Evolutionary conservation across 2,329 filamentous ascomycete genomes (phyloP).

Genomic region (Clonostachys sp.): DNA sequence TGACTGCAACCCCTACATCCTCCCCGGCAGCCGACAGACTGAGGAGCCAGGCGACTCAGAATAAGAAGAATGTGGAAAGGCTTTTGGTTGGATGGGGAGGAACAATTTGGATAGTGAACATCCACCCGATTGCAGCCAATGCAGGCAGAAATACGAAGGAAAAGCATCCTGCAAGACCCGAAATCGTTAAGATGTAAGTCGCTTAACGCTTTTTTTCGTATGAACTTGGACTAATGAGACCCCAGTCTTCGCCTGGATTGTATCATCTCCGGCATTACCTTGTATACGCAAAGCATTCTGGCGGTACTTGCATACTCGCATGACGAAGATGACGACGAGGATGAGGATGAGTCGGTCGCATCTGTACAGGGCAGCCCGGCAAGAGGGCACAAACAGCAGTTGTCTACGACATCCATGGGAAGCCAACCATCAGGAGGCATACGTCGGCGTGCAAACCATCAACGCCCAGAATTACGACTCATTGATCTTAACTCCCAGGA

Average conservation of each 20-base stretch:
- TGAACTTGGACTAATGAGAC: conserved; percentile 16
- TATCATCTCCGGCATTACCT: conserved; percentile 92
- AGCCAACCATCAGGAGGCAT: conserved; percentile 62
- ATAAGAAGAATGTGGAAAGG: conserved; percentile 60
- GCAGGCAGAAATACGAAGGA: conserved; percentile 64
- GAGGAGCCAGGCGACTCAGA: conserved; percentile 42
- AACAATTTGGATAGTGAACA: conserved; percentile 92
- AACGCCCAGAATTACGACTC: conserved; percentile 83
- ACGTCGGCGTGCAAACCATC: conserved; percentile 69
- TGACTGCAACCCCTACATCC: conserved; percentile 18
- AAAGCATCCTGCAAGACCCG: conserved; percentile 71
- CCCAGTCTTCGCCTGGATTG: conserved; percentile 87
- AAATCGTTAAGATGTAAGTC: conserved; percentile 87
- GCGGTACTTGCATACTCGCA: conserved; percentile 88
- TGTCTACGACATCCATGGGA: conserved; percentile 41
- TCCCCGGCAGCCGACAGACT: conserved; percentile 42
- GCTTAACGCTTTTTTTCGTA: not conserved
- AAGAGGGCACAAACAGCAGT: conserved; percentile 31
- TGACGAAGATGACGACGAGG: conserved; percentile 63
- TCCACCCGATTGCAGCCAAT: conserved; percentile 70
- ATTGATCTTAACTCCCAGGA: conserved; percentile 86
- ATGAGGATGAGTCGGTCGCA: conserved; percentile 23
- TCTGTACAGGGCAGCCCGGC: not conserved
- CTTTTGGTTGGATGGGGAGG: conserved; percentile 93
- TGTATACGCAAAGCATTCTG: conserved; percentile 90